These are phyloP conservation scores for Sherardia arvensis DNA, from an alignment of 257 asterid species.

Conservation along the genomic window DNA sequence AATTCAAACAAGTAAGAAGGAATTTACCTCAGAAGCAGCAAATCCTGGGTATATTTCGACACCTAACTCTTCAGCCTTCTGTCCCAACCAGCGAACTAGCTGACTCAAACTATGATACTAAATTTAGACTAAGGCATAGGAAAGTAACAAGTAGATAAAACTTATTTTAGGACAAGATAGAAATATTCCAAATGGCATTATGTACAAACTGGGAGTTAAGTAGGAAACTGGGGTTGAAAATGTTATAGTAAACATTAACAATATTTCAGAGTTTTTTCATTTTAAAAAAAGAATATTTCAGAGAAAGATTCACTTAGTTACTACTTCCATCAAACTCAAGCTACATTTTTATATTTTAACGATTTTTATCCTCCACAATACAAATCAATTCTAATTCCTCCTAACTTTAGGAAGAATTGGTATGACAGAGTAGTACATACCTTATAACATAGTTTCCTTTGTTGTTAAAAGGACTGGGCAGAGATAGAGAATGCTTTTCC, in stretches of 20 bases:
- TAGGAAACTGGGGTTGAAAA: neutral
- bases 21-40: constrained; percentile 91
- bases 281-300: neutral
- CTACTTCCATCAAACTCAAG: neutral
- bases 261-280: neutral
- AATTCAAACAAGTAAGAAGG: constrained; percentile 3
- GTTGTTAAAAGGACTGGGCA: constrained; percentile 86
- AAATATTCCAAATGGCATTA: neutral
- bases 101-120: constrained; percentile 75
- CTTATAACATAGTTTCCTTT: constrained; percentile 87
- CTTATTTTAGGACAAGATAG: neutral
- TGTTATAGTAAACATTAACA: neutral
- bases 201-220: neutral
- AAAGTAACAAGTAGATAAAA: constrained; percentile 4
- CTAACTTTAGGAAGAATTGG: neutral
- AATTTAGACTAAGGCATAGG: constrained; percentile 8
- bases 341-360: neutral
- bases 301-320: neutral
- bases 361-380: neutral
- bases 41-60: constrained; percentile 97
- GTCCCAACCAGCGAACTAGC: constrained; percentile 86
- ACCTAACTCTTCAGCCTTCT: constrained; percentile 96
- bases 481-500: constrained; percentile 48
- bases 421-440: constrained; percentile 22
- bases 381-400: neutral